phyloP scores from a whole-genome alignment of 1,284 basidiomycete genomes.

The Ceratobasidium sp. region DNA sequence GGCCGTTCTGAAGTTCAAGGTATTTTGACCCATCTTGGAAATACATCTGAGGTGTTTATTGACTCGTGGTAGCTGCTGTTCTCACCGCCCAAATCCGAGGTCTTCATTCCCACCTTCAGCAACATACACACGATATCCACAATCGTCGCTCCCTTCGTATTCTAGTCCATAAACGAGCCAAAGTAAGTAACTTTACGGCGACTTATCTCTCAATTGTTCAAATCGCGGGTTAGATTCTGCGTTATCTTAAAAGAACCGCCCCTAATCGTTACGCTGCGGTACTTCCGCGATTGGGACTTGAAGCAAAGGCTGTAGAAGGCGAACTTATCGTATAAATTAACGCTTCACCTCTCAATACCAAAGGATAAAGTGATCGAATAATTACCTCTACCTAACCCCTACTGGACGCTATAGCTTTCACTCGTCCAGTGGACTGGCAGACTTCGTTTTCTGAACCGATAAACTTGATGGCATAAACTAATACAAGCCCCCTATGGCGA shows the following conservation, averaged over 20 bases:
- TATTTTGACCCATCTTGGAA: neutral
- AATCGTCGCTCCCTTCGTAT: slow-evolving; percentile 42
- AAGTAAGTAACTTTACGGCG: neutral
- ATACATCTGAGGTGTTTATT: neutral
- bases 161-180: slow-evolving; percentile 40
- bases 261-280: slow-evolving; percentile 27
- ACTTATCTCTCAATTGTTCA: neutral
- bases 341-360: too few relatives aligned
- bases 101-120: slow-evolving; percentile 24
- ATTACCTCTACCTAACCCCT: too few relatives aligned
- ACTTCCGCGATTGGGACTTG: slow-evolving; percentile 35
- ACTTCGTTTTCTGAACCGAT: too few relatives aligned
- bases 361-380: too few relatives aligned
- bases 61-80: slow-evolving; percentile 20
- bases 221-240: slow-evolving; percentile 5
- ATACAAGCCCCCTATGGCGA: too few relatives aligned
- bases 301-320: slow-evolving; percentile 38
- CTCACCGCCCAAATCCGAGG: slow-evolving; percentile 34
- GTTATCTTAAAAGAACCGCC: slow-evolving; percentile 24
- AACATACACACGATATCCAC: slow-evolving; percentile 41
- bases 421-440: too few relatives aligned
- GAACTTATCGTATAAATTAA: slow-evolving; percentile 11
- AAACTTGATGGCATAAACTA: too few relatives aligned
- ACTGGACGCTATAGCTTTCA: too few relatives aligned
- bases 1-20: slow-evolving; percentile 43